These are phyloP conservation scores for Scleromitrula shiraiana DNA, from an alignment of 2,329 filamentous ascomycete genomes.

Conservation along the genomic window DNA sequence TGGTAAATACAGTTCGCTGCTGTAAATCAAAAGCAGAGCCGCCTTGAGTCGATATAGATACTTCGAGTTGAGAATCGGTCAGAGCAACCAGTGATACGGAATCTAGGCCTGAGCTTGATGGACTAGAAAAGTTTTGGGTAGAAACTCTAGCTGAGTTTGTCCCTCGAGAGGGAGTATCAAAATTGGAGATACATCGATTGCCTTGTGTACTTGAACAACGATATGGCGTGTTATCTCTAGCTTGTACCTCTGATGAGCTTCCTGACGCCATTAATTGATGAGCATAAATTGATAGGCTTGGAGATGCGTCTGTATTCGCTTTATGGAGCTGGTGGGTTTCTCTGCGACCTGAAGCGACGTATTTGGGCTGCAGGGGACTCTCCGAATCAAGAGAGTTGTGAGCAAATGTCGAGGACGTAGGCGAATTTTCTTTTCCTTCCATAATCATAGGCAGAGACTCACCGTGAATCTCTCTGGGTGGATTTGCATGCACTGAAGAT, in stretches of 20 bases:
- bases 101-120: neutral
- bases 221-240: neutral
- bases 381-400: neutral
- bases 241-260: neutral
- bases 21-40: neutral
- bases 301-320: neutral
- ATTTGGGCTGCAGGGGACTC: neutral
- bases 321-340: neutral
- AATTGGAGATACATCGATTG: no score
- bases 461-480: neutral
- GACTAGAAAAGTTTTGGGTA: neutral
- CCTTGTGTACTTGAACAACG: neutral
- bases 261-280: neutral
- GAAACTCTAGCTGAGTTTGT: no score
- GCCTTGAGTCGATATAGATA: neutral
- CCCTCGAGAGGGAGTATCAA: no score
- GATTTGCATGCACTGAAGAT: neutral
- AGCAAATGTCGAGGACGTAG: neutral
- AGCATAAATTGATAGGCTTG: neutral
- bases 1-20: neutral
- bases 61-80: neutral
- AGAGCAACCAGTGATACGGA: conserved; percentile 6
- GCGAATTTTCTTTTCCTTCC: neutral
- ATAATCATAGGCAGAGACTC: neutral
- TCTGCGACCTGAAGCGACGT: neutral